Conservation (phyloP, 208 protist genomes). For the Trichomonas vaginalis region DNA sequence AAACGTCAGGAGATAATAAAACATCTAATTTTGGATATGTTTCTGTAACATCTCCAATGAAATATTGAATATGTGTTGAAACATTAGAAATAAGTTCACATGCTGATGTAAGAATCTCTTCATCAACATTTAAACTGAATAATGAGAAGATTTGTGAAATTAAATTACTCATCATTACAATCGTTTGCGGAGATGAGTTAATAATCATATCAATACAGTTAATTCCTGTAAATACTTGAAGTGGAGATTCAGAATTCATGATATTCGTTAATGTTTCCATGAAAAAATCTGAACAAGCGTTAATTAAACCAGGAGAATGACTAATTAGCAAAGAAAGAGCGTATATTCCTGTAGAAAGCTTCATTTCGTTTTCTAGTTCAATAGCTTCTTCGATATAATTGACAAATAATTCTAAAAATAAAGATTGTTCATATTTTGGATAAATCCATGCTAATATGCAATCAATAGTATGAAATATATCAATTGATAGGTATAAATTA, state of each 20-base stretch:
- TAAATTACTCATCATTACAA: background rate
- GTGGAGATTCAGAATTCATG: background rate
- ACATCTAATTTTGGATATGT: background rate
- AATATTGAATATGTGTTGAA: background rate
- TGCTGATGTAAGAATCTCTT: background rate
- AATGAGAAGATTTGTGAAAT: background rate
- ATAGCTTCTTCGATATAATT: background rate
- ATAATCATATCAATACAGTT: background rate
- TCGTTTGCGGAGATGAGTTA: background rate
- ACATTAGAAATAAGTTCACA: background rate
- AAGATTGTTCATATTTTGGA: background rate
- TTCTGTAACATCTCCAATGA: background rate
- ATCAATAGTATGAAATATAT: background rate
- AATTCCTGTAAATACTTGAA: background rate
- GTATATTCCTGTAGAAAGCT: background rate
- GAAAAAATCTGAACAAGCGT: background rate
- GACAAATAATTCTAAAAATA: background rate
- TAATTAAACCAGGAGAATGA: background rate
- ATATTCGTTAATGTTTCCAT: background rate
- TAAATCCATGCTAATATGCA: background rate
- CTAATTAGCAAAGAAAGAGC: background rate
- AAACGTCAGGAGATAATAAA: background rate
- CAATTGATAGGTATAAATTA: background rate
- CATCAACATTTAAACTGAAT: background rate
- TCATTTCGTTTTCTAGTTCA: background rate